Evolutionary conservation across 2,329 filamentous ascomycete genomes (phyloP).

Genomic region (Aspergillus tubingensis): DNA sequence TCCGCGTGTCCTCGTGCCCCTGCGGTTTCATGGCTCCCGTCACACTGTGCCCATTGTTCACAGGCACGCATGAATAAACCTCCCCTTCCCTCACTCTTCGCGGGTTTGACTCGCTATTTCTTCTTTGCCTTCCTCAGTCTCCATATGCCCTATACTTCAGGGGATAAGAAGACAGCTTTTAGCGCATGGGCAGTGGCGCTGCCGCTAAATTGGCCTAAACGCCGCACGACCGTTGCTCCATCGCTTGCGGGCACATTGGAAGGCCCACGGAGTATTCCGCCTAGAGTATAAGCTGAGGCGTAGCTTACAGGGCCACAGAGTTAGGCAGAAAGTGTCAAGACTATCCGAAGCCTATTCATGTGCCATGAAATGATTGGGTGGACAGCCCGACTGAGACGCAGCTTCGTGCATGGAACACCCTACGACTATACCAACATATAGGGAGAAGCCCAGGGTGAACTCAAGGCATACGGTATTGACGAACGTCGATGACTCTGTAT

Average conservation of each 20-base stretch:
- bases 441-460: neutral
- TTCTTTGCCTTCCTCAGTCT: neutral
- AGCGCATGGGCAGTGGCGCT: neutral
- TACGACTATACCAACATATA: conserved; percentile 1
- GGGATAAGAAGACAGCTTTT: neutral
- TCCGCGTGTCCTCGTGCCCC: neutral
- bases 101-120: no score
- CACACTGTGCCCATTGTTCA: neutral
- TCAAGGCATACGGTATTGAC: neutral
- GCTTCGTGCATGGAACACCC: conserved; percentile 15
- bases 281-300: neutral
- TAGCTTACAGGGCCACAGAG: neutral
- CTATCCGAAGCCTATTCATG: neutral
- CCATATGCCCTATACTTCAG: neutral
- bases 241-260: neutral
- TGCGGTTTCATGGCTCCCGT: neutral
- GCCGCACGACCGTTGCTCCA: neutral
- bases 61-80: neutral
- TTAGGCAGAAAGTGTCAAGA: conserved; percentile 2
- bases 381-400: neutral
- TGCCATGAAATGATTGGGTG: neutral
- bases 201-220: neutral
- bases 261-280: neutral
- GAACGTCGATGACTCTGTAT: conserved; percentile 6
- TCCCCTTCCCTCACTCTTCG: neutral